Conservation (phyloP, 345 rosid species). For the Garcia nutans region DNA sequence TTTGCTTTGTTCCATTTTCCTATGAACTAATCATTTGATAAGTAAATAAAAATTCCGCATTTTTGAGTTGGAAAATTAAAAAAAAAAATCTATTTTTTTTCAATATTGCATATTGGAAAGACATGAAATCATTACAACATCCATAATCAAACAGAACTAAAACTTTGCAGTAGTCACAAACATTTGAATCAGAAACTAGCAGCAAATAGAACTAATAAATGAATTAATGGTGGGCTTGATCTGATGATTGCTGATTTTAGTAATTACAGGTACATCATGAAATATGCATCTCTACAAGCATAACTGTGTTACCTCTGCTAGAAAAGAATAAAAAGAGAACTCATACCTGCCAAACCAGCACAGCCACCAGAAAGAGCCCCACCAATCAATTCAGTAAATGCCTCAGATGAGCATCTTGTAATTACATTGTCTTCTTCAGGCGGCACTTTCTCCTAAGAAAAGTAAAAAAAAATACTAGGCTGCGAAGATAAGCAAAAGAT, state of each 20-base stretch:
- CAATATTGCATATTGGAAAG: too few species aligned
- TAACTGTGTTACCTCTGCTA: background rate
- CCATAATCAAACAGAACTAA: background rate
- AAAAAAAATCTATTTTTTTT: too few species aligned
- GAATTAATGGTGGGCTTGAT: background rate
- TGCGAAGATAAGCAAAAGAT: background rate
- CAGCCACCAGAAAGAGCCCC: slow-evolving; percentile 31
- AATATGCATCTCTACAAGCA: background rate
- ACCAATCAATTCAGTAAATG: slow-evolving; percentile 23
- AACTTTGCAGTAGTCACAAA: background rate
- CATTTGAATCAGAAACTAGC: background rate
- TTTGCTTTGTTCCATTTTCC: too few species aligned
- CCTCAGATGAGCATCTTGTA: slow-evolving; percentile 31
- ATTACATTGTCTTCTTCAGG: slow-evolving; percentile 37
- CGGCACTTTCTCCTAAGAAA: slow-evolving; percentile 40
- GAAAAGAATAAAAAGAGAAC: background rate
- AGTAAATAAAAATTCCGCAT: too few species aligned
- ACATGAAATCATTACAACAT: too few species aligned
- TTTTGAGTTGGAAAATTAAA: too few species aligned
- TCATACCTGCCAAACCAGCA: slow-evolving; percentile 41
- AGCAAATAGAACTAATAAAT: too few species aligned
- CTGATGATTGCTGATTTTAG: background rate
- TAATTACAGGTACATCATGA: background rate
- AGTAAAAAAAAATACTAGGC: background rate
- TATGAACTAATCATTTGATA: too few species aligned